phyloP scores from a whole-genome alignment of 2,329 filamentous ascomycete species.

The Stachybotrys echinatus region DNA sequence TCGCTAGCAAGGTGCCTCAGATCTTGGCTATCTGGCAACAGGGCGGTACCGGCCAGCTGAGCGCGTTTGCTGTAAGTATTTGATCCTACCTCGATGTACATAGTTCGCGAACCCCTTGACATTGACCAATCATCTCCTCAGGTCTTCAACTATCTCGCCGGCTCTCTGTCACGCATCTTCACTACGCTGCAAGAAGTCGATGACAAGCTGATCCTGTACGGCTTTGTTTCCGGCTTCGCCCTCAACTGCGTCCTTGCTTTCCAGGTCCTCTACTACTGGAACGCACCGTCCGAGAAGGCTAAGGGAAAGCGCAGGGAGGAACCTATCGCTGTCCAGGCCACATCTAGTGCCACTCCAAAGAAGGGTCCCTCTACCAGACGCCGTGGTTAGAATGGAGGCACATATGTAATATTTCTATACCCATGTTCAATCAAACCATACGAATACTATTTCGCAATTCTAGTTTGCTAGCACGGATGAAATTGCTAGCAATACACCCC shows the following conservation, averaged over 20 bases:
- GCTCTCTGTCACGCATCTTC: conserved; percentile 91
- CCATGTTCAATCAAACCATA: background rate
- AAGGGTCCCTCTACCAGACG: conserved; percentile 39
- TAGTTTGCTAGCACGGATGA: too few species aligned
- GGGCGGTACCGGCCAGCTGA: conserved; percentile 90
- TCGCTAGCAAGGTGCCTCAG: conserved; percentile 91
- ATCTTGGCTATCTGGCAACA: conserved; percentile 80
- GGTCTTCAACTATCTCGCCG: conserved; percentile 97
- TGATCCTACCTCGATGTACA: too few species aligned
- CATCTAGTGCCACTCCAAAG: conserved; percentile 24
- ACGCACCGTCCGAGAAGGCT: conserved; percentile 49
- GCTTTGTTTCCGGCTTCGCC: conserved; percentile 85
- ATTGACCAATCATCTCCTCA: conserved; percentile 29
- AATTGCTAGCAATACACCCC: too few species aligned
- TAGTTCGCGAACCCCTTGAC: background rate
- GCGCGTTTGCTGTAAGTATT: conserved; percentile 81
- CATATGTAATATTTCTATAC: background rate
- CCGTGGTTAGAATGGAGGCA: conserved; percentile 25
- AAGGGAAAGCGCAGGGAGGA: conserved; percentile 35
- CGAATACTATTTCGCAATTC: too few species aligned
- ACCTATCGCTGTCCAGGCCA: conserved; percentile 18
- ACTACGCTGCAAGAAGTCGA: conserved; percentile 97
- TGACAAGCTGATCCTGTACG: conserved; percentile 92
- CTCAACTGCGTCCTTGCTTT: conserved; percentile 81
- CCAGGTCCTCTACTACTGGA: conserved; percentile 98